Conservation (phyloP, 345 rosid species). For the Eucalyptus sideroxylon region DNA sequence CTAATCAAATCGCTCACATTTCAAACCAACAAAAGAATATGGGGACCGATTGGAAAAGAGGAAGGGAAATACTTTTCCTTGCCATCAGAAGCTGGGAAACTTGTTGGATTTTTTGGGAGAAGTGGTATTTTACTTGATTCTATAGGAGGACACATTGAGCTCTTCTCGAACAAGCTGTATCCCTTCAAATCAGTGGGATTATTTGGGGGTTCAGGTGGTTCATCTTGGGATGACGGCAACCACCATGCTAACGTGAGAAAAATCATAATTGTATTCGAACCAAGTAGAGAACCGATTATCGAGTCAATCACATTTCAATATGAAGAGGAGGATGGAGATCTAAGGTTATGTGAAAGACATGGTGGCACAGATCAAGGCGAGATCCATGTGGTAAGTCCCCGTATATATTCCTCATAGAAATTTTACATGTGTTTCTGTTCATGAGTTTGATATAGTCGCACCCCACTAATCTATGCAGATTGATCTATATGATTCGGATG, state of each 20-base stretch:
- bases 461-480: not conserved
- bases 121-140: not conserved
- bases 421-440: too few relatives aligned
- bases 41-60: not conserved
- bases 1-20: not conserved
- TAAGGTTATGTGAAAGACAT: not conserved
- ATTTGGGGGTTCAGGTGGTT: not conserved
- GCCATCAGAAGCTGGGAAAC: not conserved
- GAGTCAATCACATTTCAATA: not conserved
- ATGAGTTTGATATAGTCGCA: not conserved
- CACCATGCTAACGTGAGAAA: not conserved
- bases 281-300: not conserved
- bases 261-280: not conserved
- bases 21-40: not conserved
- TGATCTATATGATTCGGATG: not conserved
- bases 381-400: not conserved
- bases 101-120: not conserved
- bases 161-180: not conserved
- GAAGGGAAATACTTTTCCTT: not conserved
- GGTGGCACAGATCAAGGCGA: not conserved
- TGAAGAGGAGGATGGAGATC: not conserved
- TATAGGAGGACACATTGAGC: not conserved
- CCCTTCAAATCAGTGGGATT: not conserved
- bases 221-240: not conserved
- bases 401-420: not conserved